A percentile compares a stretch with the other conserved stretches of the same genome.
Evolutionary conservation across 2,329 filamentous ascomycete genomes (phyloP).

Genomic region (Fusarium gaditjirri): DNA sequence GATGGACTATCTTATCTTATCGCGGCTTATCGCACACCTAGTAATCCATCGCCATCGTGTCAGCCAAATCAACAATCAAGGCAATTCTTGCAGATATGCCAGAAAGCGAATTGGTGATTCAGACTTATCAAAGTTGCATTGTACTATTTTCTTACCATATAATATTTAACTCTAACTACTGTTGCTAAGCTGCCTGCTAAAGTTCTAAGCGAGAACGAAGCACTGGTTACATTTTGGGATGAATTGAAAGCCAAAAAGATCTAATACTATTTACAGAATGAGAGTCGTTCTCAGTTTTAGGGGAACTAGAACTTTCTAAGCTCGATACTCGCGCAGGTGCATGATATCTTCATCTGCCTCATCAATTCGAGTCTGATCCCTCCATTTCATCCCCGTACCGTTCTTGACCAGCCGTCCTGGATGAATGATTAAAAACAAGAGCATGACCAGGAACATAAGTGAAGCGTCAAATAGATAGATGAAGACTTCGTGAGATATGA

Average conservation of each 20-base stretch:
- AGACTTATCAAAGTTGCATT: too few relatives aligned
- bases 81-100: background rate
- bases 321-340: background rate
- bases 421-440: conserved; percentile 44
- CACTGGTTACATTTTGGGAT: background rate
- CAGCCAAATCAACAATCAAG: background rate
- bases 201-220: too few relatives aligned
- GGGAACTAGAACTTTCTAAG: rapidly evolving
- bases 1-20: conserved; percentile 6
- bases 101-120: rapidly evolving
- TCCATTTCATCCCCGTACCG: background rate
- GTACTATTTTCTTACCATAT: too few relatives aligned
- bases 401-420: conserved; percentile 1
- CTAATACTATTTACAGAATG: rapidly evolving
- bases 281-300: rapidly evolving
- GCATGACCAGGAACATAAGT: conserved; percentile 55
- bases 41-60: background rate
- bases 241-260: rapidly evolving
- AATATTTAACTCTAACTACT: too few relatives aligned
- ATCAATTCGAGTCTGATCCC: background rate
- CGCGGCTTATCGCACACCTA: background rate
- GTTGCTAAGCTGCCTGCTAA: too few relatives aligned
- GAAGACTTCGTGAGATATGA: conserved; percentile 54
- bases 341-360: background rate
- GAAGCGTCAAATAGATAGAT: conserved; percentile 58